Evolutionary conservation across 2,329 filamentous ascomycete genomes (phyloP).

Genomic region (Sordariomycetes sp.): DNA sequence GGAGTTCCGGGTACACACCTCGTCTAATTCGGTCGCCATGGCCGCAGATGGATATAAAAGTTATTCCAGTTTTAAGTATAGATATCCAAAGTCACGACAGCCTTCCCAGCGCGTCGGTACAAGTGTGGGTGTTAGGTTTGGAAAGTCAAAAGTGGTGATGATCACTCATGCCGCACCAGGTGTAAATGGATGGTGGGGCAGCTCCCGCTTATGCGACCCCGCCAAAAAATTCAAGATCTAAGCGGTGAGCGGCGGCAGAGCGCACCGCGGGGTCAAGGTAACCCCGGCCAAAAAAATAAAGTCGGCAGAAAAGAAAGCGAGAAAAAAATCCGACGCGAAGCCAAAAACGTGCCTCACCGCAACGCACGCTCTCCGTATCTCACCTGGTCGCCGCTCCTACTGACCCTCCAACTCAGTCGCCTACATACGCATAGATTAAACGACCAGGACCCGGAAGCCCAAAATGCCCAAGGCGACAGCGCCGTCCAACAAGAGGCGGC

Average conservation of each 20-base stretch:
- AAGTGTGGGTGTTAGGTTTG: not conserved
- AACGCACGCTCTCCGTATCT: not conserved
- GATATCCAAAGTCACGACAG: not conserved
- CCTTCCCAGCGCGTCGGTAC: not conserved
- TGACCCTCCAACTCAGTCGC: not conserved
- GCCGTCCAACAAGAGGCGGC: slow-evolving; percentile 49
- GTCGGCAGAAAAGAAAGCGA: not conserved
- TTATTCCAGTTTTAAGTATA: not conserved
- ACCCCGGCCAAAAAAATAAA: not conserved
- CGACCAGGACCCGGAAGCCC: not conserved
- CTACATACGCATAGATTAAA: not conserved
- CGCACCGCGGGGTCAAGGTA: not conserved
- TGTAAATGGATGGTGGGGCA: slow-evolving; percentile 11
- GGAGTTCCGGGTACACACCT: slow-evolving; percentile 32
- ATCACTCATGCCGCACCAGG: slow-evolving; percentile 5
- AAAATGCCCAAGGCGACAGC: slow-evolving; percentile 69
- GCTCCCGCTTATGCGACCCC: not conserved
- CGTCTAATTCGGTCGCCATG: slow-evolving; percentile 68
- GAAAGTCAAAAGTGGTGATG: not conserved
- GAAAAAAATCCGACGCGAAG: slow-evolving; percentile 4
- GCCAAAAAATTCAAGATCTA: slow-evolving; percentile 3
- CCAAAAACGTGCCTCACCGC: slow-evolving; percentile 10
- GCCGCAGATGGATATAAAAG: not conserved
- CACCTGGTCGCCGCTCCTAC: not conserved
- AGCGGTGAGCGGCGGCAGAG: slow-evolving; percentile 1